Evolutionary conservation across 768 basidiomycete genomes (phyloP).

Genomic region (Rhodotorula taiwanensis): DNA sequence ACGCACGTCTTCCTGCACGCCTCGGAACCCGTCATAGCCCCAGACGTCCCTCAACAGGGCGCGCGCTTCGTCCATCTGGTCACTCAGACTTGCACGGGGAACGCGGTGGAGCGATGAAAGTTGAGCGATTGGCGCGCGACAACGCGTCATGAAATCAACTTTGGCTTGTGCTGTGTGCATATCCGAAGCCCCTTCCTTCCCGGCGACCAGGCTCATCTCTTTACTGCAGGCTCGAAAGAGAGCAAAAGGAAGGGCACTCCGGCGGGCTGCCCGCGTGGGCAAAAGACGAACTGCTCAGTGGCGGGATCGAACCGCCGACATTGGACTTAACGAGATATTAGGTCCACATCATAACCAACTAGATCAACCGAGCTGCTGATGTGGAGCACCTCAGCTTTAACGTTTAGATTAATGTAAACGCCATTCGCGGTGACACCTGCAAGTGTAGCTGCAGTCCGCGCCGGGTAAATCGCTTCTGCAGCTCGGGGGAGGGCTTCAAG

Average conservation of each 20-base stretch:
- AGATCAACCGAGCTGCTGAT: conserved; percentile 4
- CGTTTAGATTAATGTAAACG: background rate
- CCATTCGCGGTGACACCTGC: too few relatives aligned
- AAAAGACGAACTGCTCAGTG: conserved; percentile 4
- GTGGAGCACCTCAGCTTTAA: background rate
- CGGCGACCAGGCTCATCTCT: too few relatives aligned
- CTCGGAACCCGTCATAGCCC: conserved; percentile 46
- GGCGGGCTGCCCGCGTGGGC: too few relatives aligned
- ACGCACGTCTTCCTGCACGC: conserved; percentile 47
- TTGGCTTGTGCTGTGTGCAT: too few relatives aligned
- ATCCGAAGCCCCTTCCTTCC: too few relatives aligned
- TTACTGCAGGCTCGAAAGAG: background rate
- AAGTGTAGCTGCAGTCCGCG: too few relatives aligned
- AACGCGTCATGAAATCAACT: too few relatives aligned
- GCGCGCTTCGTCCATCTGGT: conserved; percentile 46
- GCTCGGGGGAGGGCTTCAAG: too few relatives aligned
- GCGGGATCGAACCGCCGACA: conserved; percentile 19
- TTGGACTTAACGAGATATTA: conserved; percentile 2
- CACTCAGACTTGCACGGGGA: too few relatives aligned
- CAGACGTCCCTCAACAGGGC: conserved; percentile 45
- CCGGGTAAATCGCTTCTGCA: too few relatives aligned
- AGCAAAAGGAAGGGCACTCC: background rate
- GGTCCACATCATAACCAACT: conserved; percentile 18
- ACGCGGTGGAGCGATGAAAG: too few relatives aligned
- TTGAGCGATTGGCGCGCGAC: too few relatives aligned